Conservation (phyloP, 805 yeast genomes). For the Cyberlindnera xishuangbannaensis region DNA sequence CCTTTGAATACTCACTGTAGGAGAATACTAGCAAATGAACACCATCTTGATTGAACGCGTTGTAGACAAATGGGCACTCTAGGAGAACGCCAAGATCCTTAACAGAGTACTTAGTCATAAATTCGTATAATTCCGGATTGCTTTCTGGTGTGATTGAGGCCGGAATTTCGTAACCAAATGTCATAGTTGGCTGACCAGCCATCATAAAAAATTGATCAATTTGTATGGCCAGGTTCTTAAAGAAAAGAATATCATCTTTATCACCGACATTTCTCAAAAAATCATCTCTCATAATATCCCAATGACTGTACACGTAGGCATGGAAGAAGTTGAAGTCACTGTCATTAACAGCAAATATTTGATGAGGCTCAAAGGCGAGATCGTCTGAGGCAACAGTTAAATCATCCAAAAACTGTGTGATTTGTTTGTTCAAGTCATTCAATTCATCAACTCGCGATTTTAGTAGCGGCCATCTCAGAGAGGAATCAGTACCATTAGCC, state of each 20-base stretch:
- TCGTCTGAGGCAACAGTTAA: slow-evolving; percentile 25
- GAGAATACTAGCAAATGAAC: slow-evolving; percentile 58
- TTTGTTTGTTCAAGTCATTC: slow-evolving; percentile 31
- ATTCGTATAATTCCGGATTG: slow-evolving; percentile 56
- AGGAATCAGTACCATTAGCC: slow-evolving; percentile 71
- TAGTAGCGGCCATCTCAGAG: slow-evolving; percentile 60
- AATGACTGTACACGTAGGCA: slow-evolving; percentile 43
- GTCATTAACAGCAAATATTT: slow-evolving; percentile 19
- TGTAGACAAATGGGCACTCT: slow-evolving; percentile 47
- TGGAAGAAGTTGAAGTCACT: slow-evolving; percentile 38
- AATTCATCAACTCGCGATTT: slow-evolving; percentile 37
- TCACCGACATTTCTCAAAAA: slow-evolving; percentile 15
- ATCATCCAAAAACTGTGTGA: slow-evolving; percentile 36
- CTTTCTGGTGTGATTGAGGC: slow-evolving; percentile 44
- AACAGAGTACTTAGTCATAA: slow-evolving; percentile 62
- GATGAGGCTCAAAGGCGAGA: slow-evolving; percentile 19
- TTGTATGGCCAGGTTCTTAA: slow-evolving; percentile 28
- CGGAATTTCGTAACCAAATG: slow-evolving; percentile 52
- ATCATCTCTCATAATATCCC: slow-evolving; percentile 32
- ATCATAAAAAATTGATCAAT: slow-evolving; percentile 43
- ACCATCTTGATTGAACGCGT: slow-evolving; percentile 67
- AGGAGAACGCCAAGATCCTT: slow-evolving; percentile 42
- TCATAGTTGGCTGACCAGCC: slow-evolving; percentile 56
- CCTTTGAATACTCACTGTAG: slow-evolving; percentile 32
- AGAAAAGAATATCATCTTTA: slow-evolving; percentile 17